Evolutionary conservation across 176 grass and related monocot genomes (phyloP), one percentile per base, ranked within the genome.

Genomic region (Oryza coarctata): DNA sequence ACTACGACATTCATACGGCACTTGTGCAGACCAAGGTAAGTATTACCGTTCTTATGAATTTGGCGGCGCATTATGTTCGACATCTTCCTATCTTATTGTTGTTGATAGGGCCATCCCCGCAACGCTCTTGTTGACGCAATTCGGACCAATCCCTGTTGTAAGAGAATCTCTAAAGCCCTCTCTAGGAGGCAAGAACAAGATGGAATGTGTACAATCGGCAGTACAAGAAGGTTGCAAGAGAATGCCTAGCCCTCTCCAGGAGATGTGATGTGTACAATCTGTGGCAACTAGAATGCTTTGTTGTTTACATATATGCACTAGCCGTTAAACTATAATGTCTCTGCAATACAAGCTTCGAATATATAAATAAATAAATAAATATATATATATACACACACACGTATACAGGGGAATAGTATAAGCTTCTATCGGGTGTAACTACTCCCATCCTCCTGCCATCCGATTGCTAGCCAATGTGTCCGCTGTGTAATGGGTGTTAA

Each of bases 1-100:
- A 98, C 83, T 98, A 98, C 49, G 92, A 93, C 44, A 82, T 98
- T 71, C 79, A 93, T 79, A 89, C 88, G 12, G 90, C 95, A 84
- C 88, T 98, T 82, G 45, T 85, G 22, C 65, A 85, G 33, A 89
- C 79, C 52, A 94, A 80, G 92, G 95, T 98, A 33, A 84, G 78
- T 85, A 67, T 63, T 65, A 30, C 65, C 18, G 47, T 32, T 23
- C 38, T 49, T 57, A 22, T 26, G 22, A 27, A 14, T 33, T 52
- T 83, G 41, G 11, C 0, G 18, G 63, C 63, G 45, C 65, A 18
- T 55, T 29, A 32, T 68, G 62, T 22, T 23, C 25, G 70, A 34
- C 26, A 82, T 76, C 31, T 1, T 27, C 20, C 58, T 78, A 13
- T 52, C 25, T 82, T 18, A n/a, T n/a, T 76, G 17, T 58, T 79